Base-by-base conservation (phyloP, 1,139 yeast genomes). In the Candida dubliniensis region DNA sequence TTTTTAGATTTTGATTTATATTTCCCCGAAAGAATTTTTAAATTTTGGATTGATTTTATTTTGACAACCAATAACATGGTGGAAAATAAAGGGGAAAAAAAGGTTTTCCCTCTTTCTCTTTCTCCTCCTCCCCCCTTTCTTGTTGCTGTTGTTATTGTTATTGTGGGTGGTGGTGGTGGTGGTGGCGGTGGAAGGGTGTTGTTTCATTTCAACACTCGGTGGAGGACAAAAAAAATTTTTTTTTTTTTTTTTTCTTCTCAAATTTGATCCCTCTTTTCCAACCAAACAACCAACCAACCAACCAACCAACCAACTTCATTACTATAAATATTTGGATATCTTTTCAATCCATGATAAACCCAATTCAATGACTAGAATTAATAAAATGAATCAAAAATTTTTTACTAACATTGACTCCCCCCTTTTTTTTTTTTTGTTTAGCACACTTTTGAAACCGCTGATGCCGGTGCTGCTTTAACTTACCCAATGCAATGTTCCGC, bases 401-500 rank as follows among this genome's bases (percentile, higher is more conserved):
- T 31, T 27, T 59, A 71, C 76, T 70, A 71, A 70, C 75, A 59
- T 55, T 23, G 7, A 58, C n/a, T n/a, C n/a, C n/a, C n/a, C n/a
- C n/a, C n/a, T n/a, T n/a, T 31, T 18, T 31, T 47, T 31, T 45
- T 59, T 34, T 27, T 32, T 47, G 24, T 45, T 12, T 66, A 85
- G 88, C 96, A 89, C 83, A 81, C 82, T 76, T 93, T 93, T 79
- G 97, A 89, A 79, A 82, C 93, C 82, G 98, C 89, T 71, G 95
- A 88, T 76, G 98, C 99, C 69, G 99, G 97, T 78, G 95, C 98
- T 77, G 95, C 99, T 72, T 74, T 82, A 70, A 93, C 98, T 71
- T 93, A 69, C 96, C 99, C 99, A 84, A 81, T 87, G 84, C 99
- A 93, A 84, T 93, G 99, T 87, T 93, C 99, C 67, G 96, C 99